A percentile compares a stretch with the other conserved stretches of the same genome.
Evolutionary conservation across 1,139 yeast species (phyloP).

Genomic region (Yamadazyma triangularis): DNA sequence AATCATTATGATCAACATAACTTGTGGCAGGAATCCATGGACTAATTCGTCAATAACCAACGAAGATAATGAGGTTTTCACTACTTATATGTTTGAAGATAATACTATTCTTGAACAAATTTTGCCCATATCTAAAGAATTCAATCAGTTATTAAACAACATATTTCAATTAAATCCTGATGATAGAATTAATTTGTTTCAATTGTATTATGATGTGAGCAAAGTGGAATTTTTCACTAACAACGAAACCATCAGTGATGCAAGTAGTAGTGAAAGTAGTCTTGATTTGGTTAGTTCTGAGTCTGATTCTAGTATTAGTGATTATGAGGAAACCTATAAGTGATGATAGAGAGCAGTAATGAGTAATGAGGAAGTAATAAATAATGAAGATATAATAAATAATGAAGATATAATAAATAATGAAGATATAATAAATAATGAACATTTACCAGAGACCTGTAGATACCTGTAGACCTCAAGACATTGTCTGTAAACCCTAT

Average conservation of each 20-base stretch:
- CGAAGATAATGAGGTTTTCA: slow-evolving; percentile 55
- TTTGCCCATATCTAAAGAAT: slow-evolving; percentile 61
- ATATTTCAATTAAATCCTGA: slow-evolving; percentile 63
- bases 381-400: too few relatives aligned
- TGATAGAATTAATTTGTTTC: slow-evolving; percentile 51
- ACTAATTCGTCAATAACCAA: slow-evolving; percentile 63
- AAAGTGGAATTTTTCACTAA: slow-evolving; percentile 39
- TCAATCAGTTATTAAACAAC: slow-evolving; percentile 49
- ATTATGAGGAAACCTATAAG: too few relatives aligned
- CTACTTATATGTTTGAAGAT: slow-evolving; percentile 34
- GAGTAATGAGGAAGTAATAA: too few relatives aligned
- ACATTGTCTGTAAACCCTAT: too few relatives aligned
- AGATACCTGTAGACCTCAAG: too few relatives aligned
- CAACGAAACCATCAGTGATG: slow-evolving; percentile 2
- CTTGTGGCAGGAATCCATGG: slow-evolving; percentile 92
- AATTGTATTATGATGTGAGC: slow-evolving; percentile 39
- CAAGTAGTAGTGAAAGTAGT: neutral
- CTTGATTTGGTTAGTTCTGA: neutral
- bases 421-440: too few relatives aligned
- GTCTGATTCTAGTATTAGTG: neutral
- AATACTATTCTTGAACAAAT: slow-evolving; percentile 36
- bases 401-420: too few relatives aligned
- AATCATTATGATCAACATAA: slow-evolving; percentile 70
- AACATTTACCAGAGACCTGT: too few relatives aligned
- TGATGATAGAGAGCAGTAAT: too few relatives aligned